These are phyloP conservation scores for Drechslera avenae DNA, from an alignment of 2,329 filamentous ascomycete species.

Conservation along the genomic window DNA sequence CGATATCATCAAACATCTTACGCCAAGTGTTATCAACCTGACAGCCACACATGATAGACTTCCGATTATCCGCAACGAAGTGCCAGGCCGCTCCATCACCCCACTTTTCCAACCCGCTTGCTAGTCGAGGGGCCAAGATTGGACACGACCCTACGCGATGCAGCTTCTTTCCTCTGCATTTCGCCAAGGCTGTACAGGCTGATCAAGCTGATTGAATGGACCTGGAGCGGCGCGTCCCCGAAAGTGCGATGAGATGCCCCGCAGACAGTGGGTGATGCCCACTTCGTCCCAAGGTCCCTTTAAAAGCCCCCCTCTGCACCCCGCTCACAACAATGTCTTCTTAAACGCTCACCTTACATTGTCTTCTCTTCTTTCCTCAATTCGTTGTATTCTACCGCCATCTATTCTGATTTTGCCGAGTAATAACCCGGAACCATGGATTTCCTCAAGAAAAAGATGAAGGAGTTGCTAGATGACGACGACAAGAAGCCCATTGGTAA, in stretches of 20 bases:
- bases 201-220: constrained; percentile 16
- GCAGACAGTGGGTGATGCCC: constrained; percentile 16
- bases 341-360: constrained; percentile 8
- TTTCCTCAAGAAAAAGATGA: constrained; percentile 55
- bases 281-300: constrained; percentile 15
- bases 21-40: constrained; percentile 33
- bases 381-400: not conserved
- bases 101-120: constrained; percentile 33
- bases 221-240: constrained; percentile 6
- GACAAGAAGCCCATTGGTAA: constrained; percentile 40
- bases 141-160: constrained; percentile 14
- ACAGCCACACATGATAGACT: constrained; percentile 21
- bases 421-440: constrained; percentile 42
- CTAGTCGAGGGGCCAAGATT: constrained; percentile 17
- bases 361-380: not conserved
- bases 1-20: constrained; percentile 19
- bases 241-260: constrained; percentile 15
- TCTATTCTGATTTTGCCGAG: not conserved
- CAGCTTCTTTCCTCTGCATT: constrained; percentile 17
- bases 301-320: constrained; percentile 25
- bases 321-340: constrained; percentile 9
- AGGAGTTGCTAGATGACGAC: constrained; percentile 51
- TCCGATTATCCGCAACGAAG: constrained; percentile 31
- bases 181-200: constrained; percentile 27
- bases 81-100: constrained; percentile 23